These are phyloP conservation scores for Urostyla sp. DNA, from an alignment of 73 alveolate species.

Conservation along the genomic window DNA sequence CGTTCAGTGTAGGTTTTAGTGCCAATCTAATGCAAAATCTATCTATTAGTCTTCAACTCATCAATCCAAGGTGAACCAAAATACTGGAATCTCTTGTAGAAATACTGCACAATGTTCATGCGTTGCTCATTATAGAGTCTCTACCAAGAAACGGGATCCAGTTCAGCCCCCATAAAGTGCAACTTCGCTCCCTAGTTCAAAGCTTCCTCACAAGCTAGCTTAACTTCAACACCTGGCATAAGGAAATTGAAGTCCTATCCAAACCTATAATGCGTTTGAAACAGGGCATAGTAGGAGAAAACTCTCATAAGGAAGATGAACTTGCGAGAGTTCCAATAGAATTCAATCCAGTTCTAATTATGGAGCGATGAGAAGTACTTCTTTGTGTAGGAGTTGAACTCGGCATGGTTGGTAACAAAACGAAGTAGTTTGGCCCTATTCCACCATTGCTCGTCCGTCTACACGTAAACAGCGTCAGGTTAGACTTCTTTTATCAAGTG, in stretches of 20 bases:
- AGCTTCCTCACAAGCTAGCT: conserved; percentile 85
- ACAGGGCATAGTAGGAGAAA: conserved; percentile 31
- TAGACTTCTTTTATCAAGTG: conserved; percentile 74
- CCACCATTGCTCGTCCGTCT: conserved; percentile 82
- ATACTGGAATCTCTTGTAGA: conserved; percentile 18
- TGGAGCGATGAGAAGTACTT: conserved; percentile 63
- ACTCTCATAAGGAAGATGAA: conserved; percentile 70
- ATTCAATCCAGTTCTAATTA: conserved; percentile 48
- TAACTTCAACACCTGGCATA: conserved; percentile 84
- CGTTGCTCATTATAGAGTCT: conserved; percentile 70
- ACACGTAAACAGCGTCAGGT: conserved; percentile 85
- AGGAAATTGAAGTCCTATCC: conserved; percentile 75
- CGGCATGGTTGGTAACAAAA: conserved; percentile 78
- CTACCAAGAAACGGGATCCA: conserved; percentile 61
- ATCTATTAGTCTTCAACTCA: conserved; percentile 59
- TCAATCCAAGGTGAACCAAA: conserved; percentile 59
- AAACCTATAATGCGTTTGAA: conserved; percentile 57
- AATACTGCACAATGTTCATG: conserved; percentile 17
- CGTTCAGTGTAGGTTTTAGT: conserved; percentile 76
- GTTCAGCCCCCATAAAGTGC: conserved; percentile 79
- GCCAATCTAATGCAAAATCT: conserved; percentile 61
- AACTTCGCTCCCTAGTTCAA: conserved; percentile 74
- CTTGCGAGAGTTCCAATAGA: conserved; percentile 67
- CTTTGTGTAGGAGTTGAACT: conserved; percentile 63
- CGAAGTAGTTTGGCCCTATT: conserved; percentile 66